Conservation (phyloP, 2,329 filamentous ascomycete species). For the Trichoderma koningii region DNA sequence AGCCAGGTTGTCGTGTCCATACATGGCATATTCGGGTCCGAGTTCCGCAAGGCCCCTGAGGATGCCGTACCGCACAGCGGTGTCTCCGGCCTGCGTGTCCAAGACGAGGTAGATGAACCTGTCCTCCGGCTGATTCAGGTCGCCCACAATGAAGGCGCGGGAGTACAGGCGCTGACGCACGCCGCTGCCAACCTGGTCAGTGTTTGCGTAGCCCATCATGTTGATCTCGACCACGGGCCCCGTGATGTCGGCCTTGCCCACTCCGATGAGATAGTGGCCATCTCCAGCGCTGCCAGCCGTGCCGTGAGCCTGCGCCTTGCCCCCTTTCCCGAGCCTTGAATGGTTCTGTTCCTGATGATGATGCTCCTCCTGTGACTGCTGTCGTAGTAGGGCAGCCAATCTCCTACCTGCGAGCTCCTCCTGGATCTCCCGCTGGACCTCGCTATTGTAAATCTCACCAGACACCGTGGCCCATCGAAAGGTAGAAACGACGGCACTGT, state of each 20-base stretch:
- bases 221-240: conserved; percentile 85
- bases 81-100: conserved; percentile 85
- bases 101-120: conserved; percentile 84
- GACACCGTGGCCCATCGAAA: conserved; percentile 28
- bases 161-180: conserved; percentile 84
- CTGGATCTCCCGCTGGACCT: neutral
- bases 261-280: conserved; percentile 50
- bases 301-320: conserved; percentile 4
- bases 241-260: conserved; percentile 58
- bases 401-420: conserved; percentile 11
- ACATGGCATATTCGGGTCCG: conserved; percentile 68
- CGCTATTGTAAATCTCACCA: conserved; percentile 7
- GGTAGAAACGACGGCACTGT: conserved; percentile 28
- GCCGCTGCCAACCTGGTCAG: conserved; percentile 76
- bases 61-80: conserved; percentile 81
- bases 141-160: conserved; percentile 82
- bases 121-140: conserved; percentile 63
- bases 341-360: neutral
- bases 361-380: neutral
- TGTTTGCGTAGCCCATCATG: conserved; percentile 84
- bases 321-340: neutral
- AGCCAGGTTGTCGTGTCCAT: conserved; percentile 79
- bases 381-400: conserved; percentile 8
- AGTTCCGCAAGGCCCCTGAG: conserved; percentile 68
- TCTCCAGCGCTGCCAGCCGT: conserved; percentile 12